Conservation (phyloP, 2,329 filamentous ascomycete genomes). For the Fusarium acutatum region DNA sequence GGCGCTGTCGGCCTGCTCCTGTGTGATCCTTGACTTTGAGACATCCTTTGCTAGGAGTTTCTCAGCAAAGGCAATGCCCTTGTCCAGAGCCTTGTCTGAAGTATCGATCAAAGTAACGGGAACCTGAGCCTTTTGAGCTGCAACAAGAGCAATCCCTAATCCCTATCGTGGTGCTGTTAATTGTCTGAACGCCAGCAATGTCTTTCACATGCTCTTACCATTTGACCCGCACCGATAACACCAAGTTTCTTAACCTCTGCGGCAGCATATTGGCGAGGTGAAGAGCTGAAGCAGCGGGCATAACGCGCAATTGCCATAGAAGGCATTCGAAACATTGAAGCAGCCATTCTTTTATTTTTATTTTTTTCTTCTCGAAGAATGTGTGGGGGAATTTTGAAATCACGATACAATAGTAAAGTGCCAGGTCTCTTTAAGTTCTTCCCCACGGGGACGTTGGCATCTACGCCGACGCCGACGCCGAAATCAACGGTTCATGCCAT, state of each 20-base stretch:
- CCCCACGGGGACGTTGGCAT: constrained; percentile 22
- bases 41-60: constrained; percentile 95
- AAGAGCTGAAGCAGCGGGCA: constrained; percentile 74
- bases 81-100: constrained; percentile 85
- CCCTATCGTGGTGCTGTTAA: constrained; percentile 65
- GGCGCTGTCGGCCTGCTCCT: constrained; percentile 79
- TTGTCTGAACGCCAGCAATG: background rate
- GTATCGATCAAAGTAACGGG: constrained; percentile 88
- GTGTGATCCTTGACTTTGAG: constrained; percentile 83
- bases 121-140: constrained; percentile 82
- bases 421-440: constrained; percentile 9
- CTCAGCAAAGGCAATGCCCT: constrained; percentile 89
- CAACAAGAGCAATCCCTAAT: constrained; percentile 93
- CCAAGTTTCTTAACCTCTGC: constrained; percentile 83
- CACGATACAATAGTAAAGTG: background rate
- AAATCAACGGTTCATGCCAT: constrained; percentile 26
- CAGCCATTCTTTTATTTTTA: constrained; percentile 50
- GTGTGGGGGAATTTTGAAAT: background rate
- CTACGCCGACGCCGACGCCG: background rate
- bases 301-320: constrained; percentile 50
- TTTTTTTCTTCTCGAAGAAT: background rate
- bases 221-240: constrained; percentile 94
- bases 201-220: constrained; percentile 71
- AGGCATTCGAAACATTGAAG: constrained; percentile 50
- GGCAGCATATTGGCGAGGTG: constrained; percentile 65